Conservation (phyloP, 2,329 filamentous ascomycete genomes). For the Beauveria australis region DNA sequence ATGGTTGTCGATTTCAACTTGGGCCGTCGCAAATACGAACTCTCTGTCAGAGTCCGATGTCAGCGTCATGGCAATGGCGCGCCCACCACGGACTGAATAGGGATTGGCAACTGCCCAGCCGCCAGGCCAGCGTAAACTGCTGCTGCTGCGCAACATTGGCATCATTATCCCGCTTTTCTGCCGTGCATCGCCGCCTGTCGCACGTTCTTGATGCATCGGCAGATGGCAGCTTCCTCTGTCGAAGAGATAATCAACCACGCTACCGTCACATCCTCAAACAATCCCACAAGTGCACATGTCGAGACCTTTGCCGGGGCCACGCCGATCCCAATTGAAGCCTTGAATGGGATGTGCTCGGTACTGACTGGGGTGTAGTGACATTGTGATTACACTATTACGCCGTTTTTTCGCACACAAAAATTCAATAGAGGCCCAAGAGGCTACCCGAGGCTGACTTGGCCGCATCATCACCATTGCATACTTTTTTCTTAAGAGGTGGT, state of each 20-base stretch:
- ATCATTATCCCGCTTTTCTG: not conserved
- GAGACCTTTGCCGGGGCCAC: not conserved
- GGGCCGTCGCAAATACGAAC: not conserved
- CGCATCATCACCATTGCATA: not conserved
- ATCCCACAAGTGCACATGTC: not conserved
- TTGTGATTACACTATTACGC: not conserved
- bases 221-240: not conserved
- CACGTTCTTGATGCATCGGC: not conserved
- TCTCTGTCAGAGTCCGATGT: not conserved
- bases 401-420: not conserved
- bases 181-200: not conserved
- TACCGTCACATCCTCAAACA: not conserved
- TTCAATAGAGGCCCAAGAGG: not conserved
- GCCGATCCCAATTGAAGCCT: constrained; percentile 8
- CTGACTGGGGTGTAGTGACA: not conserved
- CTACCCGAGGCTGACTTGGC: constrained; percentile 5
- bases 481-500: not conserved
- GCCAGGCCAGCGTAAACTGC: not conserved
- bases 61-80: constrained; percentile 3
- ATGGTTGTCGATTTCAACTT: not conserved
- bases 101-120: not conserved
- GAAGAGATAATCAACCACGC: not conserved
- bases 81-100: not conserved
- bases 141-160: no score
- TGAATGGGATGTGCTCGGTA: not conserved